phyloP scores from a whole-genome alignment of 208 protist genomes.

The Wallacemonas sp. region DNA sequence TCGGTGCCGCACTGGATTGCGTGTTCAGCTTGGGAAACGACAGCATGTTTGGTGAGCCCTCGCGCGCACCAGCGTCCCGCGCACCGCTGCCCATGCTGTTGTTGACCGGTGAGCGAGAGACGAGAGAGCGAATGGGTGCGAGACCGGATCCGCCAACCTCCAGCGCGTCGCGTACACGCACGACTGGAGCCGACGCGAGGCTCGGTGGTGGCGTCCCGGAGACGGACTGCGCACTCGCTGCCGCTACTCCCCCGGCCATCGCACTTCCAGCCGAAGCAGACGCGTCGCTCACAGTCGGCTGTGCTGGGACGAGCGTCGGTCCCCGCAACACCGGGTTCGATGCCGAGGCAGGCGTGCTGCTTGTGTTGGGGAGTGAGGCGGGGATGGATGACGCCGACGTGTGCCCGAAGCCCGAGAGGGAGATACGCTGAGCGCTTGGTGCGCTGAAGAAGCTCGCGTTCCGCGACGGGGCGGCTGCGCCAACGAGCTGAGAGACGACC shows the following conservation, averaged over 20 bases:
- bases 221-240: no score
- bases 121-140: not conserved
- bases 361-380: not conserved
- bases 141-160: not conserved
- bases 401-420: slow-evolving; percentile 8
- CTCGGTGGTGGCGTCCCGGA: not conserved
- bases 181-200: not conserved
- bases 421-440: slow-evolving; percentile 1
- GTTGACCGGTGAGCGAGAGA: not conserved
- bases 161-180: not conserved
- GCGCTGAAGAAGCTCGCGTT: slow-evolving; percentile 20
- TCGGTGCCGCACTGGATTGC: no score
- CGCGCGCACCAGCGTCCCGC: not conserved
- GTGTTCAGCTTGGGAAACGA: not conserved
- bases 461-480: not conserved
- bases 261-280: no score
- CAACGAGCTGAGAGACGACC: not conserved
- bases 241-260: no score
- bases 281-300: no score
- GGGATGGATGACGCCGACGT: no score
- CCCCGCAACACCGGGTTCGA: not conserved
- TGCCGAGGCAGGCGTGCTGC: not conserved
- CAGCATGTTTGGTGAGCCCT: not conserved
- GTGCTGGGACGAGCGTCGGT: not conserved
- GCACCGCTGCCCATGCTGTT: no score